Evolutionary conservation across 805 yeast species (phyloP).

Genomic region (Candida endomychidarum): DNA sequence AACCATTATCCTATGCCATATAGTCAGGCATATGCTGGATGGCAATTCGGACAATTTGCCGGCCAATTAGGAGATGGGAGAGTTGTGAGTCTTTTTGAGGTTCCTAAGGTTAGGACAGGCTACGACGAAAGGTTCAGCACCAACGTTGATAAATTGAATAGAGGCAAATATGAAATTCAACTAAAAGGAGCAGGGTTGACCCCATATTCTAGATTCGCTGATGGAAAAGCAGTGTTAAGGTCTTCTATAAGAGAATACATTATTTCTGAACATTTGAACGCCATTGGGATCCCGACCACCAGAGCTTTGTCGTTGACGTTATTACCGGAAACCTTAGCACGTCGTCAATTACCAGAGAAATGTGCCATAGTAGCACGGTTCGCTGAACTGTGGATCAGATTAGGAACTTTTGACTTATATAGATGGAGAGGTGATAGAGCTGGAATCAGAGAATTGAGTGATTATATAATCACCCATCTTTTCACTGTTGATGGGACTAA

Average conservation of each 20-base stretch:
- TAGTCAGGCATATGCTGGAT: constrained; percentile 92
- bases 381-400: constrained; percentile 82
- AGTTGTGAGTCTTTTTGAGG: constrained; percentile 77
- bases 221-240: constrained; percentile 89
- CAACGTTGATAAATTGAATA: constrained; percentile 9
- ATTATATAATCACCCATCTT: constrained; percentile 69
- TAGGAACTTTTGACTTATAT: constrained; percentile 86
- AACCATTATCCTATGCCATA: constrained; percentile 62
- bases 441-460: constrained; percentile 62
- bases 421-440: constrained; percentile 68
- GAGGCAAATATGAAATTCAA: constrained; percentile 62
- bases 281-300: constrained; percentile 83
- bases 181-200: constrained; percentile 91
- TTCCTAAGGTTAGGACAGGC: constrained; percentile 35
- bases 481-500: constrained; percentile 35
- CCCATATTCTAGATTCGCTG: constrained; percentile 92
- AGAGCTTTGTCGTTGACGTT: constrained; percentile 74
- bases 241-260: constrained; percentile 88
- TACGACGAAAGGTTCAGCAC: not conserved
- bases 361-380: constrained; percentile 85
- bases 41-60: constrained; percentile 94
- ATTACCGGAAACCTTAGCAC: constrained; percentile 76
- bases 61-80: constrained; percentile 98
- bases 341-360: constrained; percentile 66
- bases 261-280: constrained; percentile 76